Percentiles rank a stretch among this genome's conserved stretches.
Evolutionary conservation across 768 basidiomycete species (phyloP).

Genomic region (Boletus rubropictus): DNA sequence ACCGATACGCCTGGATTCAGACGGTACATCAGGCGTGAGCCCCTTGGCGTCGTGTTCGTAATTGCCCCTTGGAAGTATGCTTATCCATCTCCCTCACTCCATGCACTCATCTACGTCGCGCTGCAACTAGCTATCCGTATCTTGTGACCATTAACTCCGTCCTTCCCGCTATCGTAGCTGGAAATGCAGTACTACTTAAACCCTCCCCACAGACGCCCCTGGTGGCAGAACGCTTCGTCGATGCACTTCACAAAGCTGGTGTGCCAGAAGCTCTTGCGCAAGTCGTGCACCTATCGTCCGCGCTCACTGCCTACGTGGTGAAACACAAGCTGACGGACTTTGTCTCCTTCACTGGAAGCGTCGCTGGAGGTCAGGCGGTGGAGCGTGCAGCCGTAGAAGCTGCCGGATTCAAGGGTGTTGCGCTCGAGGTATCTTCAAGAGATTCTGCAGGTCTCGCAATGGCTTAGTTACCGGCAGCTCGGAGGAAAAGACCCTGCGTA

Average conservation of each 20-base stretch:
- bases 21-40: constrained; percentile 76
- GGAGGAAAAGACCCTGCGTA: constrained; percentile 99
- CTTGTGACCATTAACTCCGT: constrained; percentile 88
- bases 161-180: constrained; percentile 84
- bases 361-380: constrained; percentile 69
- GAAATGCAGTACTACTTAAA: constrained; percentile 88
- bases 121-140: constrained; percentile 66
- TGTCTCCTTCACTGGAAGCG: constrained; percentile 88
- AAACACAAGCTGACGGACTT: constrained; percentile 68
- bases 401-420: constrained; percentile 78
- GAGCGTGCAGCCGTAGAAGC: constrained; percentile 63
- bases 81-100: not conserved
- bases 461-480: constrained; percentile 45
- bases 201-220: constrained; percentile 96
- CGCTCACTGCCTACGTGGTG: constrained; percentile 54
- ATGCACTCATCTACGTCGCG: not conserved
- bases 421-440: constrained; percentile 56
- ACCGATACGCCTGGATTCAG: constrained; percentile 81
- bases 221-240: constrained; percentile 73
- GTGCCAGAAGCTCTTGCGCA: constrained; percentile 71
- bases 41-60: constrained; percentile 82
- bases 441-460: not conserved
- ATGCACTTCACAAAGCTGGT: constrained; percentile 67
- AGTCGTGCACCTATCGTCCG: constrained; percentile 66
- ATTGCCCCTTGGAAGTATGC: constrained; percentile 91